A percentile compares a stretch with the other conserved stretches of the same genome.
Evolutionary conservation across 164 flowering plant genomes (phyloP).

Genomic region (Santalum album): DNA sequence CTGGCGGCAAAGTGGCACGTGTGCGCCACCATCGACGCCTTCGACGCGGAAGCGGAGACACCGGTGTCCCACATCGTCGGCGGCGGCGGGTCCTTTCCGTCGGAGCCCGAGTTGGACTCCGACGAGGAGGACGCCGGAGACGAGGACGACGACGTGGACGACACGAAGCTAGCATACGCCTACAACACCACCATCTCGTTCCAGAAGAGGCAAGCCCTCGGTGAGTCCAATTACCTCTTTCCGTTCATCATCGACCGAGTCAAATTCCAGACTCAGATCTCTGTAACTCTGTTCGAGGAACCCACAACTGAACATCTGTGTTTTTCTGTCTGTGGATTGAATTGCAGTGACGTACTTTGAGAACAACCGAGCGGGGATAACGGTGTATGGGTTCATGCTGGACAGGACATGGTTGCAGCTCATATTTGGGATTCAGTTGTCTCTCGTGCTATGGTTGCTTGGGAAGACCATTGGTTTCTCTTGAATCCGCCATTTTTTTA

Average conservation of each 20-base stretch:
- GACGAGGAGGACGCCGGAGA: slow-evolving; percentile 43
- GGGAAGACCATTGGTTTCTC: slow-evolving; percentile 72
- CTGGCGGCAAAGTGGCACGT: slow-evolving; percentile 90
- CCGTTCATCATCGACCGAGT: too few relatives aligned
- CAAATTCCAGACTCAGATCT: too few relatives aligned
- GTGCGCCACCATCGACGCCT: slow-evolving; percentile 70
- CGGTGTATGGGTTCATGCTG: slow-evolving; percentile 77
- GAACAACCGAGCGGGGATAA: slow-evolving; percentile 83
- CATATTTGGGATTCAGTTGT: slow-evolving; percentile 62
- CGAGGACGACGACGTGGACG: slow-evolving; percentile 62
- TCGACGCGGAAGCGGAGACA: slow-evolving; percentile 52
- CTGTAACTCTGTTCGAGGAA: too few relatives aligned
- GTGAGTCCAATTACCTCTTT: slow-evolving; percentile 22
- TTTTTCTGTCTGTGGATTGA: not conserved
- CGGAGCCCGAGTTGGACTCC: slow-evolving; percentile 8
- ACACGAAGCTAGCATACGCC: slow-evolving; percentile 36
- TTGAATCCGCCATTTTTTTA: slow-evolving; percentile 4
- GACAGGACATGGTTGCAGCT: slow-evolving; percentile 69
- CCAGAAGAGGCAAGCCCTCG: slow-evolving; percentile 76
- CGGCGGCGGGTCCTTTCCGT: not conserved
- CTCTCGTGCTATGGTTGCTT: slow-evolving; percentile 85
- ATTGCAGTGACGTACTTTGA: slow-evolving; percentile 80
- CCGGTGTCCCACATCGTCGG: slow-evolving; percentile 17
- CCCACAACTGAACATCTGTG: too few relatives aligned
- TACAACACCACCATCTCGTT: slow-evolving; percentile 54